These are phyloP conservation scores for Paramecium pentaurelia DNA, from an alignment of 73 alveolate genomes.

Conservation along the genomic window DNA sequence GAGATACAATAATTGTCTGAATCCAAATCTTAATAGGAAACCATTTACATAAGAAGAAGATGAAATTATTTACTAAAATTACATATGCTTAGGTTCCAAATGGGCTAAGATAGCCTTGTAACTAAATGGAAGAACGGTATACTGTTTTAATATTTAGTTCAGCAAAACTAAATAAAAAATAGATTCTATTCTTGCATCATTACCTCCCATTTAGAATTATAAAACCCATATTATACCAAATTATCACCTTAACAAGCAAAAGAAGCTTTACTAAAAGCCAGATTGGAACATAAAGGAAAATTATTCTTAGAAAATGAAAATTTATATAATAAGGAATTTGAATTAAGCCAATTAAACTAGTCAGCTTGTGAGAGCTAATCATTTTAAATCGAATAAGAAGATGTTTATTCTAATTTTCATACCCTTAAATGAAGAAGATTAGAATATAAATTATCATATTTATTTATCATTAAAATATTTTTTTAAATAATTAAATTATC, in stretches of 20 bases:
- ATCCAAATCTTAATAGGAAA: not conserved
- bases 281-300: not conserved
- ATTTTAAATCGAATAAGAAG: not conserved
- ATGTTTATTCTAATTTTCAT: not conserved
- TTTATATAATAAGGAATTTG: not conserved
- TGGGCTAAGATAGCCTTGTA: not conserved
- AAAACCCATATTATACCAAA: not conserved
- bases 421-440: not conserved
- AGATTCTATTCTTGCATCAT: constrained; percentile 27
- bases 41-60: not conserved
- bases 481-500: too few relatives aligned
- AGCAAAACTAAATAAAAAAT: constrained; percentile 49
- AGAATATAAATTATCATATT: not conserved
- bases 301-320: not conserved
- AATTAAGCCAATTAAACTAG: not conserved
- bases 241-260: not conserved
- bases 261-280: not conserved
- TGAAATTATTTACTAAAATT: not conserved
- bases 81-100: not conserved
- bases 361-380: not conserved
- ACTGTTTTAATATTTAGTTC: not conserved
- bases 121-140: constrained; percentile 31
- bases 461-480: too few relatives aligned
- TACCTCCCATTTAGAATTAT: not conserved
- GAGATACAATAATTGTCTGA: not conserved